Evolutionary conservation across 371 early-diverging fungal species (phyloP).

Genomic region (Rhizopus stolonifer): DNA sequence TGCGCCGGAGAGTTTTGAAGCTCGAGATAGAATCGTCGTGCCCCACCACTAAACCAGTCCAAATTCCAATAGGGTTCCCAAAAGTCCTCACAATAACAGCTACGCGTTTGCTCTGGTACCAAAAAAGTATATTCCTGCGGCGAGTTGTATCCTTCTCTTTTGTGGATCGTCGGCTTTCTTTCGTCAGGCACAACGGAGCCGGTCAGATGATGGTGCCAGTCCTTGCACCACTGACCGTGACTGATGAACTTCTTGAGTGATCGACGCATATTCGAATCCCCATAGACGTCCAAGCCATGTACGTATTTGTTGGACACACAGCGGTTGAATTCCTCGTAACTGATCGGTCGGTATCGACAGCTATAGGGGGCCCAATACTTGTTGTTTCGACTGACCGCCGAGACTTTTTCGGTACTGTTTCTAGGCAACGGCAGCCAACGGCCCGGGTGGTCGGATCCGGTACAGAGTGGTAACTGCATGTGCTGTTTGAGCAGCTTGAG

Average conservation of each 20-base stretch:
- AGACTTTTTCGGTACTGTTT: background rate
- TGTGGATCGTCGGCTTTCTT: background rate
- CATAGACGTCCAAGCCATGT: conserved; percentile 41
- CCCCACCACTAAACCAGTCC: conserved; percentile 30
- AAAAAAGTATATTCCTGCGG: conserved; percentile 8
- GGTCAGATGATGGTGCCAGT: conserved; percentile 13
- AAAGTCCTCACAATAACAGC: conserved; percentile 54
- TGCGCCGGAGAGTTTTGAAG: conserved; percentile 12
- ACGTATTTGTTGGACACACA: conserved; percentile 39
- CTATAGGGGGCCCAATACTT: conserved; percentile 53
- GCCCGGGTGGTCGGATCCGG: conserved; percentile 34
- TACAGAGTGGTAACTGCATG: conserved; percentile 47
- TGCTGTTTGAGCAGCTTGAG: conserved; percentile 22
- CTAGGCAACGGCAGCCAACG: conserved; percentile 43
- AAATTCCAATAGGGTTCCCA: conserved; percentile 35
- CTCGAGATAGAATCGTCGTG: conserved; percentile 22
- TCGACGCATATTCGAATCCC: conserved; percentile 57
- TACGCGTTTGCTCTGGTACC: conserved; percentile 19
- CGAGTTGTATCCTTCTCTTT: conserved; percentile 11
- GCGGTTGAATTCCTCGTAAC: conserved; percentile 37
- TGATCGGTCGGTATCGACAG: conserved; percentile 42
- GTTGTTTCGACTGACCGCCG: conserved; percentile 5
- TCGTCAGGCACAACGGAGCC: conserved; percentile 8
- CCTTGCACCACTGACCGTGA: conserved; percentile 50
- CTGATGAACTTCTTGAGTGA: conserved; percentile 51